Evolutionary conservation across 1,284 basidiomycete species (phyloP).

Genomic region (Wolfiporia cocos): DNA sequence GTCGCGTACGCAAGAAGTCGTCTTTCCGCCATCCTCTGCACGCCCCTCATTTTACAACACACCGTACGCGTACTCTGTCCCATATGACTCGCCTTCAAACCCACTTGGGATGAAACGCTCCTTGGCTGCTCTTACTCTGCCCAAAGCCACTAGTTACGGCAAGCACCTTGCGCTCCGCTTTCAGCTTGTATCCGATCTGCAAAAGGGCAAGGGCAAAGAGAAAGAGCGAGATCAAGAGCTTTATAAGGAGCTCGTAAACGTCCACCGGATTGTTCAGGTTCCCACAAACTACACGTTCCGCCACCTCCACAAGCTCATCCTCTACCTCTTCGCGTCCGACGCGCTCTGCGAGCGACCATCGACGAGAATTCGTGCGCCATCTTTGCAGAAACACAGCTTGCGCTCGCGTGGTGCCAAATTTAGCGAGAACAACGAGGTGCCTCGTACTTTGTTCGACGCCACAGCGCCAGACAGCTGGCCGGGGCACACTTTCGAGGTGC

Average conservation of each 20-base stretch:
- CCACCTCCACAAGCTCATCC: conserved; percentile 55
- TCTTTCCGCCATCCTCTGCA: conserved; percentile 12
- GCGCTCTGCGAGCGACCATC: conserved; percentile 14
- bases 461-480: conserved; percentile 9
- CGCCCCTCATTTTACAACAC: conserved; percentile 14
- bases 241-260: conserved; percentile 28
- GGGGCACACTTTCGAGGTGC: conserved; percentile 57
- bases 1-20: too few species aligned
- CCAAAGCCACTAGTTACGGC: conserved; percentile 38
- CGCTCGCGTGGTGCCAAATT: too few species aligned
- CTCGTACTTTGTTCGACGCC: too few species aligned
- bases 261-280: conserved; percentile 61
- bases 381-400: too few species aligned
- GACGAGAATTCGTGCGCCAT: too few species aligned
- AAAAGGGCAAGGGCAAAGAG: conserved; percentile 9
- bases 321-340: conserved; percentile 51
- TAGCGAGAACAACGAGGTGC: too few species aligned
- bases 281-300: conserved; percentile 65
- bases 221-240: conserved; percentile 19
- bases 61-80: conserved; percentile 19
- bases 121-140: conserved; percentile 30
- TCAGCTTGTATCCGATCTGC: conserved; percentile 40
- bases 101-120: conserved; percentile 31
- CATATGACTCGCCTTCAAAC: conserved; percentile 34
- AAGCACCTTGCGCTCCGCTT: conserved; percentile 63